Evolutionary conservation across 495 filamentous ascomycete genomes (phyloP).

Genomic region (Terfezia boudieri): DNA sequence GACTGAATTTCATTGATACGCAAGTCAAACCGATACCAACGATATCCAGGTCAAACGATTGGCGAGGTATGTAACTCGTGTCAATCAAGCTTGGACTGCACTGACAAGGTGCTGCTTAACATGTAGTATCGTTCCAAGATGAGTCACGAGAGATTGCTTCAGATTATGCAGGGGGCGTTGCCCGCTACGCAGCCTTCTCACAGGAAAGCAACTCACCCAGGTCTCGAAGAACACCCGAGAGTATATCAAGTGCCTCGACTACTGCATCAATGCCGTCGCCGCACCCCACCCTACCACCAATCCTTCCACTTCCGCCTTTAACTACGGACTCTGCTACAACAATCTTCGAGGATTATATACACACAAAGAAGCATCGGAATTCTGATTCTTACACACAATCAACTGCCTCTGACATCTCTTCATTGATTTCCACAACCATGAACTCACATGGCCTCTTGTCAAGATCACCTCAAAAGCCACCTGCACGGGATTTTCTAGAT

Average conservation of each 20-base stretch:
- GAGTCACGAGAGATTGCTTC: slow-evolving; percentile 81
- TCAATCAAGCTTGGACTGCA: neutral
- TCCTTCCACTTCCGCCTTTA: slow-evolving; percentile 13
- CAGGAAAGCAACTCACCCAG: slow-evolving; percentile 18
- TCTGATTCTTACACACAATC: slow-evolving; percentile 8
- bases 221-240: slow-evolving; percentile 15
- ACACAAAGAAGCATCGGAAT: neutral
- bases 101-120: neutral
- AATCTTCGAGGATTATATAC: neutral
- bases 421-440: slow-evolving; percentile 10
- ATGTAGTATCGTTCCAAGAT: slow-evolving; percentile 48
- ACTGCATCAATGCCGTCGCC: neutral
- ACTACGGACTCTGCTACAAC: neutral
- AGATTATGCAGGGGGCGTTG: slow-evolving; percentile 66
- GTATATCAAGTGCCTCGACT: slow-evolving; percentile 10
- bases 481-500: slow-evolving; percentile 36
- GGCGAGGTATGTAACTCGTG: slow-evolving; percentile 30
- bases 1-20: slow-evolving; percentile 84
- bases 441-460: slow-evolving; percentile 20
- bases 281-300: slow-evolving; percentile 14
- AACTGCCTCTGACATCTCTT: slow-evolving; percentile 3
- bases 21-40: slow-evolving; percentile 40
- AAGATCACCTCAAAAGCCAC: slow-evolving; percentile 23
- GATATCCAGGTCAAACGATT: slow-evolving; percentile 37
- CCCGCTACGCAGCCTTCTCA: slow-evolving; percentile 41